Conservation (phyloP, 345 rosid species). For the Sisymbrium irio region DNA sequence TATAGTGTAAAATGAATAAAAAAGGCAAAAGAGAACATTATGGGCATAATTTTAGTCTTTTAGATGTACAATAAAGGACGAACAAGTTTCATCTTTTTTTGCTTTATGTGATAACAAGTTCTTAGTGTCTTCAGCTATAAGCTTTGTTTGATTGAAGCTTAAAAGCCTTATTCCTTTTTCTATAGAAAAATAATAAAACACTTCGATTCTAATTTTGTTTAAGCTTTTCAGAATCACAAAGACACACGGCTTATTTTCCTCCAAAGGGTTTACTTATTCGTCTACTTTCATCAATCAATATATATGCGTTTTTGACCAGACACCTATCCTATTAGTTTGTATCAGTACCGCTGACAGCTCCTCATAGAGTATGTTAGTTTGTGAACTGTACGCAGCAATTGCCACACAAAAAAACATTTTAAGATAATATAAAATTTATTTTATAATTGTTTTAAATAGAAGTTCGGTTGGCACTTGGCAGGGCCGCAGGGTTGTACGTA, state of each 20-base stretch:
- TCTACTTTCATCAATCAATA: slow-evolving; percentile 22
- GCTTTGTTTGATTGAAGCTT: slow-evolving; percentile 35
- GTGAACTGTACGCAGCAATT: neutral
- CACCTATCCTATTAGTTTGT: neutral
- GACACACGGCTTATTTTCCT: slow-evolving; percentile 32
- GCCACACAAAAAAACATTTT: neutral
- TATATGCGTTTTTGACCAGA: slow-evolving; percentile 4
- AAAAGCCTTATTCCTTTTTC: slow-evolving; percentile 37
- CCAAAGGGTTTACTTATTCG: slow-evolving; percentile 21
- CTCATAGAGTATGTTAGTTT: neutral
- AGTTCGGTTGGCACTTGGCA: neutral
- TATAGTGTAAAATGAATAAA: slow-evolving; percentile 24
- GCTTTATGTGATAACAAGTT: slow-evolving; percentile 23
- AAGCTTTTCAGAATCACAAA: slow-evolving; percentile 26
- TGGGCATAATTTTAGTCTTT: slow-evolving; percentile 26
- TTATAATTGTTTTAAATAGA: neutral
- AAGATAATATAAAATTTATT: neutral
- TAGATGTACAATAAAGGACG: slow-evolving; percentile 39
- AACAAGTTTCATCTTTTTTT: slow-evolving; percentile 33
- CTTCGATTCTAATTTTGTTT: slow-evolving; percentile 16
- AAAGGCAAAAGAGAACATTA: slow-evolving; percentile 32
- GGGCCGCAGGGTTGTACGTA: neutral
- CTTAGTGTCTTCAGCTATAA: slow-evolving; percentile 31
- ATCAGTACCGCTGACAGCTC: neutral
- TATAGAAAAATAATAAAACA: neutral